phyloP scores from a whole-genome alignment of 139 green algal species.

The Chlorella sp. region DNA sequence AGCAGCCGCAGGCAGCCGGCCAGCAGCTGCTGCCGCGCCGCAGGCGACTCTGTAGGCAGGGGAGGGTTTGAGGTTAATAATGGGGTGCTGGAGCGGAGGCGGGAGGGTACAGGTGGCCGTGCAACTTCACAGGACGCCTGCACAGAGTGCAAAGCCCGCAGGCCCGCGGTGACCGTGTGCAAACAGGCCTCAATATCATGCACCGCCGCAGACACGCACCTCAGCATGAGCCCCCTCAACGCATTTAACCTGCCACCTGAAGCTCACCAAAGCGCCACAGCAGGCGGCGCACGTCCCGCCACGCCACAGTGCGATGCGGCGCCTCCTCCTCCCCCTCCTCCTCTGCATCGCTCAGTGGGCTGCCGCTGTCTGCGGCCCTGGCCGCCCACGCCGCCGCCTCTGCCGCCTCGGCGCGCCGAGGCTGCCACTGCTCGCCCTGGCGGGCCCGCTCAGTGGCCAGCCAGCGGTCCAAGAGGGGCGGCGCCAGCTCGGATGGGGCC shows the following conservation, averaged over 20 bases:
- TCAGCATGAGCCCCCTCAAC: no score
- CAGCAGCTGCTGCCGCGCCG: slow-evolving; percentile 51
- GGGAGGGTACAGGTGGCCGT: no score
- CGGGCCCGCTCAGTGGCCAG: slow-evolving; percentile 34
- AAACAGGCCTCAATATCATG: no score
- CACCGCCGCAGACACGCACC: no score
- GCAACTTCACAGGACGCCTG: no score
- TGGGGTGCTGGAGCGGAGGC: no score
- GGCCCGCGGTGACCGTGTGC: not conserved
- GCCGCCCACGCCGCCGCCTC: not conserved
- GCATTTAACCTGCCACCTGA: no score
- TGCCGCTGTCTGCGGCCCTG: no score
- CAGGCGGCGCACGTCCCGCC: slow-evolving; percentile 17
- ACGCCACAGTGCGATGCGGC: slow-evolving; percentile 11
- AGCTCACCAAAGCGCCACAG: slow-evolving; percentile 37
- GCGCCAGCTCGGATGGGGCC: slow-evolving; percentile 35
- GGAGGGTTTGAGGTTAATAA: no score
- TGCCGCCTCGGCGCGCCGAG: not conserved
- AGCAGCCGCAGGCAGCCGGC: slow-evolving; percentile 62
- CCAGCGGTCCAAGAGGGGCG: slow-evolving; percentile 38
- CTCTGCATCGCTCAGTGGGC: not conserved
- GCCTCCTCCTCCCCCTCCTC: slow-evolving; percentile 27
- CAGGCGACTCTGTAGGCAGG: slow-evolving; percentile 13
- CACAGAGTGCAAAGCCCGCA: not conserved
- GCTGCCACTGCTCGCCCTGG: slow-evolving; percentile 29